Evolutionary conservation across 2,329 filamentous ascomycete species (phyloP).

Genomic region (Clonostachys rosea): DNA sequence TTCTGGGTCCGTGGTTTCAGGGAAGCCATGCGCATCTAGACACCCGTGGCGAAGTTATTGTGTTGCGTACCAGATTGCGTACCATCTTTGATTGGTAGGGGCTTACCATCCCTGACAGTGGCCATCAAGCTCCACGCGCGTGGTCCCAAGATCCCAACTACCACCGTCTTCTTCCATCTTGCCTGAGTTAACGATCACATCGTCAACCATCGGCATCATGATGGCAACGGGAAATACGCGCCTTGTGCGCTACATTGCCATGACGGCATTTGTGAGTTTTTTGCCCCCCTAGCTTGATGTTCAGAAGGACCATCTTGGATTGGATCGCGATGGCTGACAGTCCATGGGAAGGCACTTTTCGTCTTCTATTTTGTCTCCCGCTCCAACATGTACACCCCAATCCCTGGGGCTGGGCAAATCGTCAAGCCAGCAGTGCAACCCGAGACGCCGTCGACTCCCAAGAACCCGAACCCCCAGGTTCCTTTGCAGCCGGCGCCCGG

Average conservation of each 20-base stretch:
- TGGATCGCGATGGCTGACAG: not conserved
- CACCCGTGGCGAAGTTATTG: too few relatives aligned
- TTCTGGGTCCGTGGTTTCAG: too few relatives aligned
- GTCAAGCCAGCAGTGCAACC: not conserved
- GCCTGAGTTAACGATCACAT: too few relatives aligned
- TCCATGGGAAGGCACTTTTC: constrained; percentile 47
- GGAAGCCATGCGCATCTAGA: too few relatives aligned
- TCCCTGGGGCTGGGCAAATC: constrained; percentile 9
- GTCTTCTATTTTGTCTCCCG: constrained; percentile 79
- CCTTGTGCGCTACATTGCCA: constrained; percentile 73
- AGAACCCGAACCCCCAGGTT: not conserved
- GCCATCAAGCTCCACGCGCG: too few relatives aligned
- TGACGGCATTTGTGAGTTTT: constrained; percentile 74
- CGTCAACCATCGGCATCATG: constrained; percentile 11
- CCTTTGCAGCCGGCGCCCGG: not conserved
- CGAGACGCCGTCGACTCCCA: too few relatives aligned
- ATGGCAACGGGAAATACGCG: constrained; percentile 68
- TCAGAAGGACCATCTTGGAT: not conserved
- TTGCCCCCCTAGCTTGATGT: not conserved
- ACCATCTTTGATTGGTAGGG: too few relatives aligned
- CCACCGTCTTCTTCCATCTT: too few relatives aligned
- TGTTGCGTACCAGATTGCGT: too few relatives aligned
- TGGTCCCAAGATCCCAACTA: too few relatives aligned
- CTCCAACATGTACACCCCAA: constrained; percentile 34
- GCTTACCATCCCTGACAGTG: too few relatives aligned